A percentile compares a stretch with the other conserved stretches of the same genome.
These are phyloP conservation scores for Conticribra guillardii DNA, from an alignment of 108 stramenopile species.

Conservation along the genomic window DNA sequence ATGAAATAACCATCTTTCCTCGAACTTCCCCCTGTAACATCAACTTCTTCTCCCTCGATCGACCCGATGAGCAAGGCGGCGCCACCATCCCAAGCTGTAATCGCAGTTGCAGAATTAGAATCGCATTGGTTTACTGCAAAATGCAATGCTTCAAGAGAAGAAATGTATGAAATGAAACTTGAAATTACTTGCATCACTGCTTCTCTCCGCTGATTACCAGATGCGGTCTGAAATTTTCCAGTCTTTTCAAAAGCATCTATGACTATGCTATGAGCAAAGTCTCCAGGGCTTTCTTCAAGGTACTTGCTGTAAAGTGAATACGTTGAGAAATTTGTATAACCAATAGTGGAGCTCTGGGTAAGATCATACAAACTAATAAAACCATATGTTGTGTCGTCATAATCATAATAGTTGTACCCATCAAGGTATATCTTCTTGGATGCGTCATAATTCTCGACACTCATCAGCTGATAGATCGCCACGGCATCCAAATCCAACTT, in stretches of 20 bases:
- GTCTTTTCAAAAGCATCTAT: constrained; percentile 38
- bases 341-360: constrained; percentile 39
- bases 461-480: constrained; percentile 67
- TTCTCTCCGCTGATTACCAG: constrained; percentile 60
- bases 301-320: constrained; percentile 28
- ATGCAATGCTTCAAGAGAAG: constrained; percentile 63
- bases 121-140: constrained; percentile 59
- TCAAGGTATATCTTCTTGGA: constrained; percentile 41
- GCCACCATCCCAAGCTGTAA: constrained; percentile 65
- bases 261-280: constrained; percentile 66
- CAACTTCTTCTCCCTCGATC: constrained; percentile 53
- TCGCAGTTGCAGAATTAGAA: constrained; percentile 18
- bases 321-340: constrained; percentile 19
- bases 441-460: constrained; percentile 61
- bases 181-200: constrained; percentile 56
- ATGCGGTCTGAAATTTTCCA: constrained; percentile 25
- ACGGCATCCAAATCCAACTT: constrained; percentile 76
- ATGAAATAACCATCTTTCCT: constrained; percentile 58
- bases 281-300: constrained; percentile 14
- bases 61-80: constrained; percentile 74
- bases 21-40: constrained; percentile 28
- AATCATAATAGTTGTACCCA: constrained; percentile 52
- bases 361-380: constrained; percentile 41
- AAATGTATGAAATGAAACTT: constrained; percentile 69
- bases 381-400: constrained; percentile 26